Conservation (phyloP, 139 green algal genomes). For the Picochlorum sp. region DNA sequence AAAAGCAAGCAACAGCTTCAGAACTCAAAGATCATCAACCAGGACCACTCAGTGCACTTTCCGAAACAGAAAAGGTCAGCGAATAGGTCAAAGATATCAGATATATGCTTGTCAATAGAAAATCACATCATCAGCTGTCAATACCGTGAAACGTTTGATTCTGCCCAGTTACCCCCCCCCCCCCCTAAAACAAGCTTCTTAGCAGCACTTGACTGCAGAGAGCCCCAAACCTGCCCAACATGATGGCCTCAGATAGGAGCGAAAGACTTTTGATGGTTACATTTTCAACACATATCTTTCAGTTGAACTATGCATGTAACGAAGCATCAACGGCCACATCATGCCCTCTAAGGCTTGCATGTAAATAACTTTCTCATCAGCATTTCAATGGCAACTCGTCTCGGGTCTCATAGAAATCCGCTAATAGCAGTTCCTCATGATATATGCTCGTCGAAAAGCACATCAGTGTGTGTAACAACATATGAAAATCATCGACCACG, state of each 20-base stretch:
- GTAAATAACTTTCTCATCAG: no score
- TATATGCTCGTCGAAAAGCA: background rate
- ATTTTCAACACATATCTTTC: constrained; percentile 13
- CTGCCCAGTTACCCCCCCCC: no score
- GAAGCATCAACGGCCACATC: constrained; percentile 16
- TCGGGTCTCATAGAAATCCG: constrained; percentile 24
- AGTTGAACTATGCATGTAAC: constrained; percentile 38
- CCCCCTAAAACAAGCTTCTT: no score
- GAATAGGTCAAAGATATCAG: background rate
- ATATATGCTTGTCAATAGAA: constrained; percentile 38
- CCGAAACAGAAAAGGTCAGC: no score
- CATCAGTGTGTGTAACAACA: constrained; percentile 35
- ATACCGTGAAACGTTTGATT: background rate
- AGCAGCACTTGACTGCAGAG: no score
- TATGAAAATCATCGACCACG: constrained; percentile 1
- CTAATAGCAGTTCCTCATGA: constrained; percentile 12
- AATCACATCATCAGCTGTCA: constrained; percentile 4
- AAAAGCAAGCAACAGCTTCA: no score
- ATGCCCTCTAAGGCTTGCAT: background rate
- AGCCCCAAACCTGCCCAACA: no score
- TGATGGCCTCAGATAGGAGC: constrained; percentile 36
- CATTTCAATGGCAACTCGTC: no score
- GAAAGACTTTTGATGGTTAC: constrained; percentile 30
- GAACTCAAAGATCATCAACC: background rate
- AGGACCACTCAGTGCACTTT: background rate